These are phyloP conservation scores for Candida wancherniae DNA, from an alignment of 805 yeast species.

Conservation along the genomic window DNA sequence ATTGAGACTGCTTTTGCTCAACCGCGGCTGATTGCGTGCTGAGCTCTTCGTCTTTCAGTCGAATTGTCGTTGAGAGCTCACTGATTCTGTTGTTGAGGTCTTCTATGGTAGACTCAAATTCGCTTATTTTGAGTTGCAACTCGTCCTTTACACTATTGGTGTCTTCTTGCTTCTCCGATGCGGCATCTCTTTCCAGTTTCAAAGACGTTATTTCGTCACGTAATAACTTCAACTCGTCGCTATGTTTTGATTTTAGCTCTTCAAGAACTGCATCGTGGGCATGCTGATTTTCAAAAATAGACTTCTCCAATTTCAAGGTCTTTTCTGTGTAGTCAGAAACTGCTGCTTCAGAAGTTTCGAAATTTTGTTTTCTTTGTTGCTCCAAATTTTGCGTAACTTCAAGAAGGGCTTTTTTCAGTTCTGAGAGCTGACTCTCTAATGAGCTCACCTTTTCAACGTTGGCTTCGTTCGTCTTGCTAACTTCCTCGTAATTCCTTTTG, in stretches of 20 bases:
- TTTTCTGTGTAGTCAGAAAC: conserved; percentile 17
- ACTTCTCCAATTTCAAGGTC: conserved; percentile 11
- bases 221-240: no score
- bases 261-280: conserved; percentile 7
- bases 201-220: no score
- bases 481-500: conserved; percentile 5
- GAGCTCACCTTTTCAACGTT: conserved; percentile 2
- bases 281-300: conserved; percentile 10
- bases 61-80: no score
- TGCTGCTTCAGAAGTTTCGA: conserved; percentile 47
- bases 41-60: no score
- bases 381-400: conserved; percentile 27
- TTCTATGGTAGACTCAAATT: background rate
- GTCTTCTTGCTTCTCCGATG: conserved; percentile 4
- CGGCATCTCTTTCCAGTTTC: conserved; percentile 1
- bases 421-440: conserved; percentile 6
- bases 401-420: conserved; percentile 4
- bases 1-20: no score
- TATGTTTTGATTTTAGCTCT: conserved; percentile 5
- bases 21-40: no score
- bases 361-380: conserved; percentile 43
- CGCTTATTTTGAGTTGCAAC: background rate
- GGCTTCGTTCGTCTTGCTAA: conserved; percentile 5
- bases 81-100: background rate
- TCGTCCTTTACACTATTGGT: conserved; percentile 1